These are phyloP conservation scores for Celoporthe dispersa DNA, from an alignment of 2,329 filamentous ascomycete genomes.

Conservation along the genomic window DNA sequence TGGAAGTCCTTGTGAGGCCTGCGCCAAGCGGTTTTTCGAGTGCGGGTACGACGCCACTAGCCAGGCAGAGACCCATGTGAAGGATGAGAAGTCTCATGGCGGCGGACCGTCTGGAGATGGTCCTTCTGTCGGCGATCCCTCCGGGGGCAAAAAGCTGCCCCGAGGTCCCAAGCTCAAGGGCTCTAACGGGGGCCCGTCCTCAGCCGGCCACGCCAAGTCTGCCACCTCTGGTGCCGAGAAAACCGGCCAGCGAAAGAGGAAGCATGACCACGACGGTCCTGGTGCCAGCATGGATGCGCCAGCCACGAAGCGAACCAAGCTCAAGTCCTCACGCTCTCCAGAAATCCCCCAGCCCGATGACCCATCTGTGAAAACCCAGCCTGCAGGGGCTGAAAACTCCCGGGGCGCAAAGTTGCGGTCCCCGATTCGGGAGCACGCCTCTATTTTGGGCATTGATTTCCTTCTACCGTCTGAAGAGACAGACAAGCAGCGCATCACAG, in stretches of 20 bases:
- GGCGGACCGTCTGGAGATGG: neutral
- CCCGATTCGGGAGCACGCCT: neutral
- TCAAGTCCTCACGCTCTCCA: neutral
- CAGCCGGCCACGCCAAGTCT: neutral
- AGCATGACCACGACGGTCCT: neutral
- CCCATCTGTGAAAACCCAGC: neutral
- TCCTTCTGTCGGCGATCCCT: neutral
- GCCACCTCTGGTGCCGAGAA: neutral
- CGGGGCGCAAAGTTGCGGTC: constrained; percentile 9
- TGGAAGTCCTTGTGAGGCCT: constrained; percentile 18
- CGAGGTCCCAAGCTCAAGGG: neutral
- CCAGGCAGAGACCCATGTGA: neutral
- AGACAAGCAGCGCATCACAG: neutral
- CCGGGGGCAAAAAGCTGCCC: neutral
- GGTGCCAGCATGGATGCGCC: neutral
- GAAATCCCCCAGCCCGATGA: neutral
- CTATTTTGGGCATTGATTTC: neutral
- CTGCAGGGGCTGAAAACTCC: neutral
- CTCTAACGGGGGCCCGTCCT: neutral
- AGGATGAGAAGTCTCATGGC: neutral
- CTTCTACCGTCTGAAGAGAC: neutral
- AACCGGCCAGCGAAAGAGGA: neutral
- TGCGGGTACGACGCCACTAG: constrained; percentile 4
- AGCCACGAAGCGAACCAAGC: constrained; percentile 3
- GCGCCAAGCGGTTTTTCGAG: constrained; percentile 9